A percentile compares a stretch with the other conserved stretches of the same genome.
Evolutionary conservation across 2,329 filamentous ascomycete species (phyloP).

Genomic region (Ophiocordyceps camponoti-saundersi): DNA sequence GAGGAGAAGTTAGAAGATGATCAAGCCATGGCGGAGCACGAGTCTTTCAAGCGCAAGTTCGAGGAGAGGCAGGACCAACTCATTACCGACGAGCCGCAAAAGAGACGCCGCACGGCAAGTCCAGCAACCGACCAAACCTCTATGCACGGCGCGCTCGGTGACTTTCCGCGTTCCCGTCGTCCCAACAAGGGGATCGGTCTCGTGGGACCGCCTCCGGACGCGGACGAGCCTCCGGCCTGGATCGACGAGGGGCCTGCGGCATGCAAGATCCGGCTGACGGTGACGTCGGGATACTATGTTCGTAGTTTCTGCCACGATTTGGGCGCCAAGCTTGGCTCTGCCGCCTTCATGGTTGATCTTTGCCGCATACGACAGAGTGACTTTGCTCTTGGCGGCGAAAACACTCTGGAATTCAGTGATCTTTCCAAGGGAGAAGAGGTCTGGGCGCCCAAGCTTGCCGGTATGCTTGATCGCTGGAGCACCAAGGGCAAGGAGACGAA

Average conservation of each 20-base stretch:
- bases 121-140: slow-evolving; percentile 16
- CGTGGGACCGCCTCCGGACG: slow-evolving; percentile 28
- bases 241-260: slow-evolving; percentile 53
- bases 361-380: slow-evolving; percentile 66
- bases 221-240: slow-evolving; percentile 36
- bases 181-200: slow-evolving; percentile 31
- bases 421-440: slow-evolving; percentile 58
- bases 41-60: slow-evolving; percentile 39
- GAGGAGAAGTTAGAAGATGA: slow-evolving; percentile 39
- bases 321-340: slow-evolving; percentile 63
- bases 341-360: slow-evolving; percentile 74
- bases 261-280: slow-evolving; percentile 72
- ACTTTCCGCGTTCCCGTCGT: slow-evolving; percentile 26
- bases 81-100: slow-evolving; percentile 30
- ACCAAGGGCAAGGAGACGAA: slow-evolving; percentile 9
- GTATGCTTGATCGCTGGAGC: slow-evolving; percentile 28
- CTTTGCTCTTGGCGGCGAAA: slow-evolving; percentile 52
- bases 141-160: slow-evolving; percentile 41
- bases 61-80: slow-evolving; percentile 40
- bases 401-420: slow-evolving; percentile 65
- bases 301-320: slow-evolving; percentile 87
- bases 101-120: slow-evolving; percentile 10
- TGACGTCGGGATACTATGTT: slow-evolving; percentile 93
- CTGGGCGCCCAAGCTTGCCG: slow-evolving; percentile 60
- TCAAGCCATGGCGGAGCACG: slow-evolving; percentile 36